Evolutionary conservation across 192 early-diverging fungal genomes (phyloP).

Genomic region (Chytriomyces sp.): DNA sequence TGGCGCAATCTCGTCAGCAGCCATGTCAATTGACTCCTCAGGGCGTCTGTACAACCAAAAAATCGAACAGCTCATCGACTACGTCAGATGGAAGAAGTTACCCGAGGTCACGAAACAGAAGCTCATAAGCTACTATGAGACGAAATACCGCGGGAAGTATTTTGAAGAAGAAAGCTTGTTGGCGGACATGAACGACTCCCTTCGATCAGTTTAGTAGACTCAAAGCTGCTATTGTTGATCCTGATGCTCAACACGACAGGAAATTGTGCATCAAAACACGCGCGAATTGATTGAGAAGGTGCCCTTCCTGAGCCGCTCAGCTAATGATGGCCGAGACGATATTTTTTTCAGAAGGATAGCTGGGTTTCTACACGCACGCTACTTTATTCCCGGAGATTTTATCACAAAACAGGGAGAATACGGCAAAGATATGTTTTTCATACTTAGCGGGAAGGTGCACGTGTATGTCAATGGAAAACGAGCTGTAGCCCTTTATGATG

Average conservation of each 20-base stretch:
- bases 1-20: constrained; percentile 42
- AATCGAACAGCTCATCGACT: constrained; percentile 52
- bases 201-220: constrained; percentile 44
- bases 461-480: constrained; percentile 28
- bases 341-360: constrained; percentile 43
- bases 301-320: constrained; percentile 41
- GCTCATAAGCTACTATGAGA: constrained; percentile 40
- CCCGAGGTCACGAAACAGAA: constrained; percentile 4
- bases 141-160: constrained; percentile 50
- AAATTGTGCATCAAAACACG: constrained; percentile 47
- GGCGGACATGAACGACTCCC: constrained; percentile 40
- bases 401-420: constrained; percentile 14
- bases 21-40: constrained; percentile 34
- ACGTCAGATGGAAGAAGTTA: constrained; percentile 46
- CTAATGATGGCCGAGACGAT: constrained; percentile 46
- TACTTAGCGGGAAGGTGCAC: constrained; percentile 24
- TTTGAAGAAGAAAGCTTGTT: constrained; percentile 47
- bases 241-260: constrained; percentile 16
- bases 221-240: too few species aligned
- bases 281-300: too few species aligned
- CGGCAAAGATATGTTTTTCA: constrained; percentile 52
- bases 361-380: constrained; percentile 19
- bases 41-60: too few species aligned
- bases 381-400: constrained; percentile 28
- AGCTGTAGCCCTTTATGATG: constrained; percentile 13